Conservation (phyloP, 1,284 basidiomycete genomes). For the Porogramme epimiltina region DNA sequence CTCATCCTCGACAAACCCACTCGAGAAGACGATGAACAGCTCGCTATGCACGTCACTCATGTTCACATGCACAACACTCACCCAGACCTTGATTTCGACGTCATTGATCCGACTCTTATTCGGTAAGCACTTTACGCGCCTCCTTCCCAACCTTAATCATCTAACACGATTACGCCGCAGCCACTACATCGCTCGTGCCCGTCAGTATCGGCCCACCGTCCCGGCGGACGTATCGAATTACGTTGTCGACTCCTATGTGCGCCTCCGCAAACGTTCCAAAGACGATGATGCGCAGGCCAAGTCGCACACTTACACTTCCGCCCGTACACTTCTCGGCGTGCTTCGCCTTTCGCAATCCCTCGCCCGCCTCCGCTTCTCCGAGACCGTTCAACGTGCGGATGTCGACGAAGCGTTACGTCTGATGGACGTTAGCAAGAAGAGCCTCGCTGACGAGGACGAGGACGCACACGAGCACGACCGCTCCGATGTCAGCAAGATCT, state of each 20-base stretch:
- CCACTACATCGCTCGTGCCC: conserved; percentile 96
- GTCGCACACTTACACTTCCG: conserved; percentile 94
- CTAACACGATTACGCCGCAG: conserved; percentile 40
- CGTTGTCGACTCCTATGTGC: conserved; percentile 94
- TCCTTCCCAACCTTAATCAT: neutral
- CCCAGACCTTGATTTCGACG: conserved; percentile 83
- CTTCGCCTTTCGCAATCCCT: conserved; percentile 94
- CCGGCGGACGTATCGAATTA: conserved; percentile 88
- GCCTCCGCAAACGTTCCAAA: conserved; percentile 90
- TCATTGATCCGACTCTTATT: conserved; percentile 87
- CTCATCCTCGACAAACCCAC: conserved; percentile 96
- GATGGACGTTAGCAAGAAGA: conserved; percentile 96
- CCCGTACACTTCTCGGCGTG: conserved; percentile 93
- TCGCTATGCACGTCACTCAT: conserved; percentile 96
- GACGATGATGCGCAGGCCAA: conserved; percentile 90
- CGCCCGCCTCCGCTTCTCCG: conserved; percentile 86
- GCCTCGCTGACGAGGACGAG: conserved; percentile 79
- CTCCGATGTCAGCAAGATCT: conserved; percentile 82
- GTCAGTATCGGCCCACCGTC: conserved; percentile 86
- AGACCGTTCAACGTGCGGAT: conserved; percentile 81
- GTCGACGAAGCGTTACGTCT: conserved; percentile 97
- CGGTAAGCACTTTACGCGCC: conserved; percentile 49
- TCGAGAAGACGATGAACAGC: conserved; percentile 92
- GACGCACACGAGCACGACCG: conserved; percentile 68
- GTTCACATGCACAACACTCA: conserved; percentile 97